Conservation (phyloP, 305 asterid species). For the Caryopteris hybrid region DNA sequence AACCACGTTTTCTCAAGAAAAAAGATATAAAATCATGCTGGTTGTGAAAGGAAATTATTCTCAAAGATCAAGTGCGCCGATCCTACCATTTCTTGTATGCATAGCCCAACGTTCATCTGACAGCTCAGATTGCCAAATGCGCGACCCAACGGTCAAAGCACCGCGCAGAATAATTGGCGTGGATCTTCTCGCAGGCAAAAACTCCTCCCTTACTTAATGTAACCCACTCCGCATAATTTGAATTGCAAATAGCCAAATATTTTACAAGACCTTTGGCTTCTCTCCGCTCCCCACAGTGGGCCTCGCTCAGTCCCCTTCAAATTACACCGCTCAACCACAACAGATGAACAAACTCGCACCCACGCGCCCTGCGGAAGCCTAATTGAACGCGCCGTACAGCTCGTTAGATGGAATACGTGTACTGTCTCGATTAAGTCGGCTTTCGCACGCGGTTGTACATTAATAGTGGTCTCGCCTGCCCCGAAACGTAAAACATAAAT, state of each 20-base stretch:
- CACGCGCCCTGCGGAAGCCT: slow-evolving; percentile 21
- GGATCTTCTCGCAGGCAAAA: not conserved
- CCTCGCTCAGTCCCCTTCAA: slow-evolving; percentile 40
- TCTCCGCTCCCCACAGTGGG: slow-evolving; percentile 34
- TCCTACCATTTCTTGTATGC: not conserved
- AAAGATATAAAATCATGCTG: not conserved
- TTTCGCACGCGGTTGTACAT: slow-evolving; percentile 12
- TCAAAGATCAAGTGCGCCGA: not conserved
- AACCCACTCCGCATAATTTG: slow-evolving; percentile 21
- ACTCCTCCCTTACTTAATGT: not conserved
- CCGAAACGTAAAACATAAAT: slow-evolving; percentile 61
- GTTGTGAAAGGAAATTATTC: not conserved
- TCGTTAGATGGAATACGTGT: slow-evolving; percentile 3
- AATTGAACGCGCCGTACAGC: not conserved
- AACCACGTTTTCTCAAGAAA: not conserved
- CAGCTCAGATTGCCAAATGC: not conserved
- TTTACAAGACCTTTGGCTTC: slow-evolving; percentile 24
- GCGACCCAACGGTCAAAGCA: not conserved
- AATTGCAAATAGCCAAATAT: slow-evolving; percentile 35
- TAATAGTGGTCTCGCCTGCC: not conserved
- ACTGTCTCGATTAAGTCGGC: not conserved
- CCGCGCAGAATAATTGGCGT: not conserved
- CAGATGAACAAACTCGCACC: slow-evolving; percentile 12
- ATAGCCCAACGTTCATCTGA: not conserved
- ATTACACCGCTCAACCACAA: slow-evolving; percentile 61